Base-by-base conservation (phyloP, 176 grass and related monocot genomes). In the Musa itinerans region DNA sequence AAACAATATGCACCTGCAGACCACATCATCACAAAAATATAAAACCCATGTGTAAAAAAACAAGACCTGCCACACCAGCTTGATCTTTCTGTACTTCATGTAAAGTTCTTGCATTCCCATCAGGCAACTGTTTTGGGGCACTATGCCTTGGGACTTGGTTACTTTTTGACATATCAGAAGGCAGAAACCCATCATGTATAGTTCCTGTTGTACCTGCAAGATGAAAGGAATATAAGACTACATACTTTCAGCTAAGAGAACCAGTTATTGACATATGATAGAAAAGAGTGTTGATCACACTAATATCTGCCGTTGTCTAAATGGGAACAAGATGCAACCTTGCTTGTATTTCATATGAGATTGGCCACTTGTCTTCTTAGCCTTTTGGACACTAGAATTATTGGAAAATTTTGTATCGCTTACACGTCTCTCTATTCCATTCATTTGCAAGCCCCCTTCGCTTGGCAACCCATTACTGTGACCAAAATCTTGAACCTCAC, bases 271-370 rank as follows among this genome's bases (percentile, higher is more conserved):
- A 55, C 14, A 50, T 54, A 78, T 54, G 2, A 53, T 13, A 54
- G 20, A 29, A 69, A 15, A 55, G 43, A 16, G 6, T 6, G 10
- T 10, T 70, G 15, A 26, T 22, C 19, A 58, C 34, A 10, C 26
- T 22, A 49, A 52, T 48, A 80, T 63, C 10, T 26, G 29, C 15
- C 55, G 25, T 68, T 56, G 19, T 11, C 25, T 57, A 52, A 63
- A 73, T 53, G 27, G 8, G n/a, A 73, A 63, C 20, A 50, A 64
- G 50, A 63, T 17, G 53, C 63, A 82, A 99, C 95, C 95, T 99
- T 94, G 95, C 66, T 63, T 82, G 25, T 75, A 78, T 67, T 86
- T 99, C 48, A 78, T 81, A 54, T 89, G 85, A 23, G 65, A 43
- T 81, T 89, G 86, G 52, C 70, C 80, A 52, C 59, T 73, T 27